Evolutionary conservation across 1,139 yeast genomes (phyloP).

Genomic region (Candida sp.): DNA sequence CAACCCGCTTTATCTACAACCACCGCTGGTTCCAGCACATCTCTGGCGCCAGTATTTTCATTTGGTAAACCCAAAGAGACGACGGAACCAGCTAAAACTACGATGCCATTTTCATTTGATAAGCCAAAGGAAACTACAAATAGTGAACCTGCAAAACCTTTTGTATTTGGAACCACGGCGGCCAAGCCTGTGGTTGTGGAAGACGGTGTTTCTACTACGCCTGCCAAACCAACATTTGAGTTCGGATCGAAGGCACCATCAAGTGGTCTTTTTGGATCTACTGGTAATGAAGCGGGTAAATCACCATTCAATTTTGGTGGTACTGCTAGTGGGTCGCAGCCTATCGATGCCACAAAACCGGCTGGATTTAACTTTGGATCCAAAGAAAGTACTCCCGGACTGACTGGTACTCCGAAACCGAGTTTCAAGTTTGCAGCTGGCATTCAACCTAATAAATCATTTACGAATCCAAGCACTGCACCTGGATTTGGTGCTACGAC

Average conservation of each 20-base stretch:
- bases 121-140: slow-evolving; percentile 3
- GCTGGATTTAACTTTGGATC: slow-evolving; percentile 1
- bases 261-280: slow-evolving; percentile 2
- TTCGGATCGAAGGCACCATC: slow-evolving; percentile 5
- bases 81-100: slow-evolving; percentile 1
- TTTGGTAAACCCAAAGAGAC: slow-evolving; percentile 5
- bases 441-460: slow-evolving; percentile 4
- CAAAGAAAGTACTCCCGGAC: slow-evolving; percentile 1
- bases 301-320: slow-evolving; percentile 1
- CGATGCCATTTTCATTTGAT: slow-evolving; percentile 8
- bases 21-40: background rate
- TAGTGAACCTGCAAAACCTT: background rate
- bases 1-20: slow-evolving; percentile 7
- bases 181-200: background rate
- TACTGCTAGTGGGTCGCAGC: background rate
- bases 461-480: slow-evolving; percentile 1
- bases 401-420: slow-evolving; percentile 1
- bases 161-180: slow-evolving; percentile 2
- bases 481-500: background rate
- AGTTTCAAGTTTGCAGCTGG: slow-evolving; percentile 12
- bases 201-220: slow-evolving; percentile 1
- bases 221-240: slow-evolving; percentile 6
- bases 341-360: background rate
- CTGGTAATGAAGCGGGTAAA: background rate
- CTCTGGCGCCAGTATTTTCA: slow-evolving; percentile 7